A percentile compares a stretch with the other conserved stretches of the same genome.
phyloP scores from a whole-genome alignment of 768 basidiomycete genomes.

The Auricularia heimuer region DNA sequence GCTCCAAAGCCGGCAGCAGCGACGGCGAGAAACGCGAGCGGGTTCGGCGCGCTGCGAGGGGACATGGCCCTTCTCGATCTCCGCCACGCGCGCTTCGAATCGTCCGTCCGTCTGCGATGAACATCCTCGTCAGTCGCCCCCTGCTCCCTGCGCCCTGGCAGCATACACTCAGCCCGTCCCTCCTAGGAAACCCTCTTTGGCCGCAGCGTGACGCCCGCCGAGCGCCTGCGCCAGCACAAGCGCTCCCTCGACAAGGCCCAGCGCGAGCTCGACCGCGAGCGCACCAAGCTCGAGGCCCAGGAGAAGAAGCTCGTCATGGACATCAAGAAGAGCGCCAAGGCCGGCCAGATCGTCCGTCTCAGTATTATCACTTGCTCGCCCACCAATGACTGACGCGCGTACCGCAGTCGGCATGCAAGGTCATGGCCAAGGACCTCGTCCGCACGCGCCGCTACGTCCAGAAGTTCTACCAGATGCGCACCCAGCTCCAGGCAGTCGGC shows the following conservation, averaged over 20 bases:
- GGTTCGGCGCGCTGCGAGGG: background rate
- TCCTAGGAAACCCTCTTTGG: slow-evolving; percentile 89
- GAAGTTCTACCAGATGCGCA: slow-evolving; percentile 98
- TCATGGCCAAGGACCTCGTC: slow-evolving; percentile 98
- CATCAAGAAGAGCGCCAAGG: slow-evolving; percentile 94
- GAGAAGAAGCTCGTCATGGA: slow-evolving; percentile 95
- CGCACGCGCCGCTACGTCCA: slow-evolving; percentile 91
- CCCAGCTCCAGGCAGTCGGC: slow-evolving; percentile 92
- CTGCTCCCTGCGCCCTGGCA: background rate
- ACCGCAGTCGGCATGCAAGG: slow-evolving; percentile 89
- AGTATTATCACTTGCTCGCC: background rate
- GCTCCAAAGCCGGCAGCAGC: slow-evolving; percentile 44
- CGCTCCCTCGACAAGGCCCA: slow-evolving; percentile 93
- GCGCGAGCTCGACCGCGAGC: slow-evolving; percentile 94
- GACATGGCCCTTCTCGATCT: background rate
- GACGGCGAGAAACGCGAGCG: slow-evolving; percentile 40
- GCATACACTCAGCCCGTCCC: background rate
- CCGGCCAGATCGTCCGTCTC: slow-evolving; percentile 74
- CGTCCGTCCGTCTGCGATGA: background rate
- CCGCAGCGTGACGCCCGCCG: slow-evolving; percentile 88
- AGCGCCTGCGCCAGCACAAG: slow-evolving; percentile 94
- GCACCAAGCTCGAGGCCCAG: slow-evolving; percentile 83
- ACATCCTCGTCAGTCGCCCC: background rate
- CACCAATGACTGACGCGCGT: background rate
- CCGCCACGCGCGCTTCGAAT: background rate